Conservation (phyloP, 2,329 filamentous ascomycete genomes). For the Arthrinium puccinioides region DNA sequence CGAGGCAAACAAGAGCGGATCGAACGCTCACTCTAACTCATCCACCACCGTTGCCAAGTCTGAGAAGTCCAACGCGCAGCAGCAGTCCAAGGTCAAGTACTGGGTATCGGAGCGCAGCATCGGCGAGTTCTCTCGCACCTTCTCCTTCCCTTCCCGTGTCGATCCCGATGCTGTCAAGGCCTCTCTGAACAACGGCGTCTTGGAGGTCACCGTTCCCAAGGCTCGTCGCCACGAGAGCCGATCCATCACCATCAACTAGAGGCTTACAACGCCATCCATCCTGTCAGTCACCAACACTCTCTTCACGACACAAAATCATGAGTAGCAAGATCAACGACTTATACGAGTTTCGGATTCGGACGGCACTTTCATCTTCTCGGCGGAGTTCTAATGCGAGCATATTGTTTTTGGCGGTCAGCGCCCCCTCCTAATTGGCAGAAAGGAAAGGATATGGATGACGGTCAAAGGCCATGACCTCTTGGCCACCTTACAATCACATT, state of each 20-base stretch:
- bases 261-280: background rate
- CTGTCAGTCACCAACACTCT: background rate
- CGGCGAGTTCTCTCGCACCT: conserved; percentile 61
- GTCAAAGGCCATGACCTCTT: too few relatives aligned
- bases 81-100: conserved; percentile 45
- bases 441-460: too few relatives aligned
- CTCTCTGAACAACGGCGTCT: conserved; percentile 56
- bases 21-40: conserved; percentile 11
- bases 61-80: conserved; percentile 20
- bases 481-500: too few relatives aligned
- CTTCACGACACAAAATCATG: conserved; percentile 1
- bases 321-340: too few relatives aligned
- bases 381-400: too few relatives aligned
- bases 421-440: too few relatives aligned
- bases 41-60: conserved; percentile 24
- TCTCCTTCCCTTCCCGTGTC: conserved; percentile 59
- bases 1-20: conserved; percentile 11
- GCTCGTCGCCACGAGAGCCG: conserved; percentile 49
- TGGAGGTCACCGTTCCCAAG: conserved; percentile 60
- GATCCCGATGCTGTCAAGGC: conserved; percentile 57
- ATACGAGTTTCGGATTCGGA: too few relatives aligned
- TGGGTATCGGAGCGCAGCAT: conserved; percentile 63
- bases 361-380: too few relatives aligned
- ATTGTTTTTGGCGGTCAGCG: too few relatives aligned
- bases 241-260: conserved; percentile 48